These are phyloP conservation scores for Inga leiocalycina DNA, from an alignment of 306 rosid species.

Conservation along the genomic window DNA sequence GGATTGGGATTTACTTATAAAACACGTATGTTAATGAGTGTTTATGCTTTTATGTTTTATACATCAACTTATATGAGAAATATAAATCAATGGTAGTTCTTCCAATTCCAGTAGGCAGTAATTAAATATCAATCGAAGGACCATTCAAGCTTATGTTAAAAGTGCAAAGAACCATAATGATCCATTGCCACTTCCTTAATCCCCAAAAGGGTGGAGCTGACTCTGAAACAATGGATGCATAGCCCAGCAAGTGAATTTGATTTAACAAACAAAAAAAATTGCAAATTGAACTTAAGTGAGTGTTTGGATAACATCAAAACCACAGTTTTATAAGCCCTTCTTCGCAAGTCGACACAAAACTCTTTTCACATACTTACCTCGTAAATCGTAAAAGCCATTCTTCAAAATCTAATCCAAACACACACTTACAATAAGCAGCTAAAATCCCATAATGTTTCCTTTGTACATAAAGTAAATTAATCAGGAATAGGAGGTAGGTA, in stretches of 20 bases:
- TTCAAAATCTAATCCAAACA: too few species aligned
- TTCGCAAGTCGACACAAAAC: too few species aligned
- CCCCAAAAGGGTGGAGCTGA: background rate
- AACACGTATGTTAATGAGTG: background rate
- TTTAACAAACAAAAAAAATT: slow-evolving; percentile 15
- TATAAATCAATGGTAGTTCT: slow-evolving; percentile 1
- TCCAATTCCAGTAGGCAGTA: background rate
- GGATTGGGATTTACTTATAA: slow-evolving; percentile 1
- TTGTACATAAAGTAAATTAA: slow-evolving; percentile 4
- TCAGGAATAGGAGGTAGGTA: slow-evolving; percentile 33
- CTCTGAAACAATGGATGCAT: background rate
- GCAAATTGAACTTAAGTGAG: background rate
- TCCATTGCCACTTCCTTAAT: background rate
- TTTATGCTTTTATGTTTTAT: background rate
- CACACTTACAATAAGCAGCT: background rate
- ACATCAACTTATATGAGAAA: background rate
- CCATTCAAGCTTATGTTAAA: slow-evolving; percentile 1
- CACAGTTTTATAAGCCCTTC: too few species aligned
- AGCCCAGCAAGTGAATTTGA: background rate
- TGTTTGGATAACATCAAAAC: too few species aligned
- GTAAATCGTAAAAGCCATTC: too few species aligned
- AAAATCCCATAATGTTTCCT: slow-evolving; percentile 14
- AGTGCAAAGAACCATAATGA: background rate
- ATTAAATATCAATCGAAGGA: background rate
- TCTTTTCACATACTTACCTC: too few species aligned